These are phyloP conservation scores for Candida nitratophila DNA, from an alignment of 805 yeast species.

Conservation along the genomic window DNA sequence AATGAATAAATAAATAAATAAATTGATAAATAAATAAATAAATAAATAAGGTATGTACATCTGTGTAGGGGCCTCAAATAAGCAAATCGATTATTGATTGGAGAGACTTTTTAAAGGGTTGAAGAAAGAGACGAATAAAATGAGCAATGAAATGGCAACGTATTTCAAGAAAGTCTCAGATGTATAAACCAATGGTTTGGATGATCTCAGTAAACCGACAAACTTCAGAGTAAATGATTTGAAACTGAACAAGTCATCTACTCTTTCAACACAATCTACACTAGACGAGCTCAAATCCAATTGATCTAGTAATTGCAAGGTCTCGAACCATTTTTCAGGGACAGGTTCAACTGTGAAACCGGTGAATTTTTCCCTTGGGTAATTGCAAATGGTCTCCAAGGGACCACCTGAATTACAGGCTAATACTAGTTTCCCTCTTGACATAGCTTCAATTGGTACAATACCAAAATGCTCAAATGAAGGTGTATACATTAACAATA, in stretches of 20 bases:
- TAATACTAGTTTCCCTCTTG: constrained; percentile 71
- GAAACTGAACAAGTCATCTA: constrained; percentile 34
- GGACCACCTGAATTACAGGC: constrained; percentile 94
- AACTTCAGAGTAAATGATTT: constrained; percentile 29
- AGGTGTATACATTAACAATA: constrained; percentile 79
- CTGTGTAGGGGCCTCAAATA: too few species aligned
- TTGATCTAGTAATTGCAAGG: background rate
- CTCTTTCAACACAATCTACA: constrained; percentile 31
- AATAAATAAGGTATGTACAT: too few species aligned
- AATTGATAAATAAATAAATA: background rate
- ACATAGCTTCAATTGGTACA: constrained; percentile 95
- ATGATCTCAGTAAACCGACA: background rate
- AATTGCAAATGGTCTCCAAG: constrained; percentile 55
- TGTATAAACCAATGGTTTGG: background rate
- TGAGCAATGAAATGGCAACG: background rate
- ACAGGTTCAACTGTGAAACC: constrained; percentile 54
- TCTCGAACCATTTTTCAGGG: constrained; percentile 39
- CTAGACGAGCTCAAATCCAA: background rate
- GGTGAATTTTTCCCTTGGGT: constrained; percentile 27
- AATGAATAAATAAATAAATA: constrained; percentile 16
- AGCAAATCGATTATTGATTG: background rate
- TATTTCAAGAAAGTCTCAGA: background rate
- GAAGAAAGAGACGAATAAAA: background rate
- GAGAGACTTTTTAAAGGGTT: background rate
- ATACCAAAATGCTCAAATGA: constrained; percentile 93